Evolutionary conservation across 768 basidiomycete species (phyloP).

Genomic region (Termitomyces sp.): DNA sequence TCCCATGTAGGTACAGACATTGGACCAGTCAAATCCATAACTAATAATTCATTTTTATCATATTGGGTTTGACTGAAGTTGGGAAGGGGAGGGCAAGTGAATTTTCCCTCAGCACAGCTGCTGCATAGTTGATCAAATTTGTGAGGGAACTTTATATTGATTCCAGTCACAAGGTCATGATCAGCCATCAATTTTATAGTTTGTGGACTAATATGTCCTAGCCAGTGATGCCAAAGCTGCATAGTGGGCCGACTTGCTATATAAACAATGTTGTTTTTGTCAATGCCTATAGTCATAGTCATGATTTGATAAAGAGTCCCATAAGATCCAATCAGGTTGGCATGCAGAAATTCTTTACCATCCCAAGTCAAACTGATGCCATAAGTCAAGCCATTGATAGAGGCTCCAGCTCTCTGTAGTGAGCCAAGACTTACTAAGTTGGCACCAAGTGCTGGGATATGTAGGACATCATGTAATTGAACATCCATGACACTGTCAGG

Average conservation of each 20-base stretch:
- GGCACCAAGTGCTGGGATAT: too few species aligned
- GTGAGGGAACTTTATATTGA: too few species aligned
- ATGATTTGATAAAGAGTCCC: too few species aligned
- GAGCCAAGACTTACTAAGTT: too few species aligned
- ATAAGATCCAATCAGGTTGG: background rate
- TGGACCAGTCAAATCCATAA: too few species aligned
- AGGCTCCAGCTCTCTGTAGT: too few species aligned
- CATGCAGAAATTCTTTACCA: background rate
- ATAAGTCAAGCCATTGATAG: background rate
- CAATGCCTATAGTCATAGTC: background rate
- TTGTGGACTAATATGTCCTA: background rate
- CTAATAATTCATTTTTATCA: too few species aligned
- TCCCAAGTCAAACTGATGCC: background rate
- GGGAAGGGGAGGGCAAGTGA: background rate
- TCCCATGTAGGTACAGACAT: too few species aligned
- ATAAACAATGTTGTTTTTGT: background rate
- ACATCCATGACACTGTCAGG: background rate
- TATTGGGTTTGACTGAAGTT: background rate
- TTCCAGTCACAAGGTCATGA: too few species aligned
- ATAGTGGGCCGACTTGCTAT: background rate
- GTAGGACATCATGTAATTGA: too few species aligned
- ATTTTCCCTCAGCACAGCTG: background rate
- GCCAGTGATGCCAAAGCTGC: background rate
- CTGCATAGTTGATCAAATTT: too few species aligned
- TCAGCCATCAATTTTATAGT: background rate